phyloP scores from a whole-genome alignment of 1,284 basidiomycete species.

The Rhodotorula mucilaginosa region DNA sequence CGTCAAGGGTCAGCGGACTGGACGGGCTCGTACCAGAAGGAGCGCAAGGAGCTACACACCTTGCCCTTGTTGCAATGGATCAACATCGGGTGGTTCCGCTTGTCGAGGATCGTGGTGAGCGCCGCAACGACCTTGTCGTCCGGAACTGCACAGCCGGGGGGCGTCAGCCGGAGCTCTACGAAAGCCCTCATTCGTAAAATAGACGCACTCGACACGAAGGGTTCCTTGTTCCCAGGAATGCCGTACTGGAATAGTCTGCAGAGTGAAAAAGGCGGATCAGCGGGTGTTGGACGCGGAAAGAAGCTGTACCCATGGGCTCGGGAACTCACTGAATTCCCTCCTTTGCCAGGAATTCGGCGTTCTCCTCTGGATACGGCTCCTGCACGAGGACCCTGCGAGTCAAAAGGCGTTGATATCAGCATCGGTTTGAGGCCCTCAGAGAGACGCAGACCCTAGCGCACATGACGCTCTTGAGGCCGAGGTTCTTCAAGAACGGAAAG shows the following conservation, averaged over 20 bases:
- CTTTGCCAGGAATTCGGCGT: slow-evolving; percentile 52
- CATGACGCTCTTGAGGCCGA: slow-evolving; percentile 58
- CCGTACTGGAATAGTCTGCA: slow-evolving; percentile 55
- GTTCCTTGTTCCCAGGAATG: slow-evolving; percentile 59
- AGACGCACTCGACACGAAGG: slow-evolving; percentile 51
- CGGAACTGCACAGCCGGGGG: slow-evolving; percentile 47
- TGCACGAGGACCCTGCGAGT: slow-evolving; percentile 51
- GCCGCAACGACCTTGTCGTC: slow-evolving; percentile 58
- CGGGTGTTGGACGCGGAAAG: neutral
- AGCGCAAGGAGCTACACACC: slow-evolving; percentile 41
- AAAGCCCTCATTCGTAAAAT: too few relatives aligned
- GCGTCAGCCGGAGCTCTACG: neutral
- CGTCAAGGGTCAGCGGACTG: neutral
- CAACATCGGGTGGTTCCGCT: slow-evolving; percentile 57
- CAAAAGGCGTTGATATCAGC: neutral
- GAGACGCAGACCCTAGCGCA: slow-evolving; percentile 35
- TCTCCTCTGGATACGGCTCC: slow-evolving; percentile 58
- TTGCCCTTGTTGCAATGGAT: slow-evolving; percentile 63
- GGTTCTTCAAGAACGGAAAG: slow-evolving; percentile 56
- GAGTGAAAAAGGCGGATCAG: neutral
- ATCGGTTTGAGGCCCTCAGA: neutral
- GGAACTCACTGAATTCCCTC: slow-evolving; percentile 49
- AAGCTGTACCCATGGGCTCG: too few relatives aligned
- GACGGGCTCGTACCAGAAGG: neutral
- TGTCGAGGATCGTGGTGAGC: slow-evolving; percentile 56